phyloP scores from a whole-genome alignment of 1,139 yeast species.

The Fermentozyma sake region DNA sequence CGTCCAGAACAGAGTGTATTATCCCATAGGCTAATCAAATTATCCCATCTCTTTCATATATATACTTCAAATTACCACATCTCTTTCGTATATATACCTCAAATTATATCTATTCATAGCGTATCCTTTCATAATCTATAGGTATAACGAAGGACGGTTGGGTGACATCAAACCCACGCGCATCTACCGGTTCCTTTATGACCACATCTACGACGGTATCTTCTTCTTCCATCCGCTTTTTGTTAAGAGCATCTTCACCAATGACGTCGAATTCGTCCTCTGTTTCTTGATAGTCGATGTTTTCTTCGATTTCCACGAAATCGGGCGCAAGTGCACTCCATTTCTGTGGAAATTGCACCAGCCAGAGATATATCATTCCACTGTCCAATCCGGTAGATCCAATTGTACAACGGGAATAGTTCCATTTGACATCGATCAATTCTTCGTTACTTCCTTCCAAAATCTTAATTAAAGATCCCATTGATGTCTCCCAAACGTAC shows the following conservation, averaged over 20 bases:
- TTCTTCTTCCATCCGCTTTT: slow-evolving; percentile 63
- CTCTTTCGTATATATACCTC: too few species aligned
- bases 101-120: too few species aligned
- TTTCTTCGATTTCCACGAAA: slow-evolving; percentile 91
- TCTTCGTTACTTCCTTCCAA: slow-evolving; percentile 91
- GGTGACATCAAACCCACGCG: slow-evolving; percentile 55
- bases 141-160: slow-evolving; percentile 44
- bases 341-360: slow-evolving; percentile 77
- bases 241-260: slow-evolving; percentile 59
- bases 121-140: slow-evolving; percentile 26
- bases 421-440: slow-evolving; percentile 83
- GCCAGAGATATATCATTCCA: slow-evolving; percentile 82
- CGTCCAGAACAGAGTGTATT: too few species aligned
- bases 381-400: slow-evolving; percentile 88
- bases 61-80: too few species aligned
- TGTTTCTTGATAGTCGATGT: slow-evolving; percentile 78
- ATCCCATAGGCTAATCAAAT: too few species aligned
- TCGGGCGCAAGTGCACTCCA: slow-evolving; percentile 99
- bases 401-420: slow-evolving; percentile 66
- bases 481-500: slow-evolving; percentile 87
- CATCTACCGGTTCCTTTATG: slow-evolving; percentile 58
- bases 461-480: slow-evolving; percentile 85
- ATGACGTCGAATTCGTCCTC: slow-evolving; percentile 91
- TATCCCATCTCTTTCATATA: too few species aligned
- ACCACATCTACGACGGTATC: slow-evolving; percentile 66